These are phyloP conservation scores for Fusarium circinatum DNA, from an alignment of 2,329 filamentous ascomycete species.

Conservation along the genomic window DNA sequence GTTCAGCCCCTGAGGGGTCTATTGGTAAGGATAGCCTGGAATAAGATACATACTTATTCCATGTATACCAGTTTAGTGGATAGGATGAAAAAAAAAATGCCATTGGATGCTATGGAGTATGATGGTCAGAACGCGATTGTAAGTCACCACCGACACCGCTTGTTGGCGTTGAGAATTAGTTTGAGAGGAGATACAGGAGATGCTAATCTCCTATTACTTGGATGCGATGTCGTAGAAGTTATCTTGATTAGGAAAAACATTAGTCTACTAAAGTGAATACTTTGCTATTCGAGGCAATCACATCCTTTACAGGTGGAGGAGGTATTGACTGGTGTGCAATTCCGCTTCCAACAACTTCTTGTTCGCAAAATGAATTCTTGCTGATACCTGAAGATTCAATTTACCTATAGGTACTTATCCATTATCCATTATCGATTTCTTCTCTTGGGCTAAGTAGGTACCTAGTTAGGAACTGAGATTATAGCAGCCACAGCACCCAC, in stretches of 20 bases:
- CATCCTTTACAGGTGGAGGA: neutral
- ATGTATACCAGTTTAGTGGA: neutral
- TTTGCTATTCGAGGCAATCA: neutral
- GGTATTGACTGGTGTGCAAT: neutral
- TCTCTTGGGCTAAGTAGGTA: neutral
- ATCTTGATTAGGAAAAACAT: neutral
- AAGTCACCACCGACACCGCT: slow-evolving; percentile 17
- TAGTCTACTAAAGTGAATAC: neutral
- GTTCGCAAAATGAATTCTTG: neutral
- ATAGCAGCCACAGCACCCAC: slow-evolving; percentile 7
- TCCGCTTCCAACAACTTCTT: neutral
- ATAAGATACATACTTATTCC: neutral
- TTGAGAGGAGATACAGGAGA: neutral
- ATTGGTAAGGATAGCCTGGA: slow-evolving; percentile 16
- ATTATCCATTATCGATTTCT: neutral
- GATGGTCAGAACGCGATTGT: slow-evolving; percentile 6
- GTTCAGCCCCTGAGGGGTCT: slow-evolving; percentile 23
- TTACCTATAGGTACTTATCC: neutral
- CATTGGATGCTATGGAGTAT: neutral
- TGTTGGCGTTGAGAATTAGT: neutral
- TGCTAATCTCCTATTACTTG: neutral
- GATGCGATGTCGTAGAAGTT: neutral
- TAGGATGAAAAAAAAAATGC: neutral
- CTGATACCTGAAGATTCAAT: neutral
- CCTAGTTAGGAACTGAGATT: neutral